Evolutionary conservation across 192 early-diverging fungal genomes (phyloP).

Genomic region (Backusella circina): DNA sequence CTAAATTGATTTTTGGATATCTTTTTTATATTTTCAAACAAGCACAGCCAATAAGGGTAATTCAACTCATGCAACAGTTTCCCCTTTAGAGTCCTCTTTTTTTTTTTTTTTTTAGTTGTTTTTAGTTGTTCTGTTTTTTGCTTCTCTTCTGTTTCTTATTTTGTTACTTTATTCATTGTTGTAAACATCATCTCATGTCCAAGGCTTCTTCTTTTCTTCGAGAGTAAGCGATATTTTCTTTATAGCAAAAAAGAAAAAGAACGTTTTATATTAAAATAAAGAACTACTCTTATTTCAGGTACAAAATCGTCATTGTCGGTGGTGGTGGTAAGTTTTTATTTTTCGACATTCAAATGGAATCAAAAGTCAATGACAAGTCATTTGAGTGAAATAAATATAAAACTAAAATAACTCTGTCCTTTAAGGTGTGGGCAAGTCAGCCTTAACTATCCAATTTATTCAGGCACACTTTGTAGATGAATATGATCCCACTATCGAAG

Average conservation of each 20-base stretch:
- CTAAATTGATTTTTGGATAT: not conserved
- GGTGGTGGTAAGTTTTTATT: slow-evolving; percentile 42
- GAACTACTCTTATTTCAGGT: slow-evolving; percentile 6
- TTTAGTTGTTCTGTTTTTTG: not conserved
- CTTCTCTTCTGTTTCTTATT: not conserved
- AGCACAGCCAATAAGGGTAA: slow-evolving; percentile 9
- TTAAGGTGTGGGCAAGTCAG: slow-evolving; percentile 71
- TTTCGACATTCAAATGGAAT: no score
- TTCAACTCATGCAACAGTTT: slow-evolving; percentile 10
- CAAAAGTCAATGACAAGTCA: not conserved
- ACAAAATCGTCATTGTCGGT: slow-evolving; percentile 59
- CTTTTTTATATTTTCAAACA: no score
- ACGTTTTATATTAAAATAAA: not conserved
- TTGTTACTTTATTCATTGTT: not conserved
- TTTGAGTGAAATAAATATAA: not conserved
- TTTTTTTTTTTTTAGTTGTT: not conserved
- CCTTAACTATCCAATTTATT: slow-evolving; percentile 79
- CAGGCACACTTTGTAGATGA: slow-evolving; percentile 82
- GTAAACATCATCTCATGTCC: slow-evolving; percentile 22
- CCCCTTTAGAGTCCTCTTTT: slow-evolving; percentile 5
- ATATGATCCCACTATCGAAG: slow-evolving; percentile 97
- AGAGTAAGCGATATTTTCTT: slow-evolving; percentile 8
- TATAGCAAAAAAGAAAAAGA: not conserved
- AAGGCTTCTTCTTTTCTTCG: slow-evolving; percentile 39
- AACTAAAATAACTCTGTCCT: not conserved